phyloP scores from a whole-genome alignment of 805 yeast genomes.

The Candida coquimbonensis region DNA sequence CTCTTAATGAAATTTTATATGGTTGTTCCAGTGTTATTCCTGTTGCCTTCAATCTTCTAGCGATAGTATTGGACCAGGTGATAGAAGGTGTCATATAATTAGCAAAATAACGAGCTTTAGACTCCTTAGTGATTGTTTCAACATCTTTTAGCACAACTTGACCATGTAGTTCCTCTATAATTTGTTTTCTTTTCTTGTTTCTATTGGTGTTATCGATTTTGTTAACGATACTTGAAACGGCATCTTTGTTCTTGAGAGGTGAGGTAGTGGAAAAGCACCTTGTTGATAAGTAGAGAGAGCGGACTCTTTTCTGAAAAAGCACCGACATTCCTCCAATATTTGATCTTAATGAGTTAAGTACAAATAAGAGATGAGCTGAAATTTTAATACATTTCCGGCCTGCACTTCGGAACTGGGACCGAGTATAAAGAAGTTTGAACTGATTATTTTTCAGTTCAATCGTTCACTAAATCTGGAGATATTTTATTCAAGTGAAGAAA shows the following conservation, averaged over 20 bases:
- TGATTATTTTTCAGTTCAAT: neutral
- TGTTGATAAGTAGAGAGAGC: neutral
- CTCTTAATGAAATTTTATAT: neutral
- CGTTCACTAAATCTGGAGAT: neutral
- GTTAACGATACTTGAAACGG: neutral
- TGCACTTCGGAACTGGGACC: neutral
- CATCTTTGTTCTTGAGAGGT: neutral
- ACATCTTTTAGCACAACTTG: conserved; percentile 2
- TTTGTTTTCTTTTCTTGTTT: conserved; percentile 8
- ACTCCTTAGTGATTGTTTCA: neutral
- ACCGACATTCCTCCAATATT: neutral
- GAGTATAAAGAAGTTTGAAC: no score
- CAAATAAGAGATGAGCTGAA: neutral
- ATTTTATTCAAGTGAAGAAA: neutral
- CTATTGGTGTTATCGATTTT: neutral
- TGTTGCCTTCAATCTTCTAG: neutral
- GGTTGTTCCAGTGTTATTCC: neutral
- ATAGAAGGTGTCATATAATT: conserved; percentile 4
- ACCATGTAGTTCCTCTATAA: conserved; percentile 15
- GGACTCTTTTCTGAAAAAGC: neutral
- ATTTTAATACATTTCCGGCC: neutral
- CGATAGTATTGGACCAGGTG: neutral
- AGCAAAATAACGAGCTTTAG: conserved; percentile 3
- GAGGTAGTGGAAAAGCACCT: neutral
- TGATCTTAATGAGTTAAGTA: neutral